Conservation (phyloP, 805 yeast species). For the Candida glaebosa region DNA sequence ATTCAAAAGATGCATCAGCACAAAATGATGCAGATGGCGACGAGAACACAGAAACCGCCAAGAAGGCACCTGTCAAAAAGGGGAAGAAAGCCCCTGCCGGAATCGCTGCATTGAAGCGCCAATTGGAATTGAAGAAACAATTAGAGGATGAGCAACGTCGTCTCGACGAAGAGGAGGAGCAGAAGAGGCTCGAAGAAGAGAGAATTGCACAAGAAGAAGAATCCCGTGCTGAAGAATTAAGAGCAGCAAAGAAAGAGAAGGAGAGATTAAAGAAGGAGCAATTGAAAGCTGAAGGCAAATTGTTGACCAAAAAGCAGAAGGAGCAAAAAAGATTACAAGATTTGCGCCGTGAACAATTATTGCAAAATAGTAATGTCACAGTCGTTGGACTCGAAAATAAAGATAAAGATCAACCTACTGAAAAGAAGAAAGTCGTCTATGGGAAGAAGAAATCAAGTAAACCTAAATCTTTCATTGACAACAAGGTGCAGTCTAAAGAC, state of each 20-base stretch:
- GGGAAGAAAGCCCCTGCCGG: slow-evolving; percentile 87
- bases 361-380: slow-evolving; percentile 66
- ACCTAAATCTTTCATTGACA: slow-evolving; percentile 35
- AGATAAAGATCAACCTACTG: slow-evolving; percentile 19
- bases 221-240: slow-evolving; percentile 56
- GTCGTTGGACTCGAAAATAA: slow-evolving; percentile 66
- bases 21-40: slow-evolving; percentile 31
- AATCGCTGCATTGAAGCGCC: slow-evolving; percentile 85
- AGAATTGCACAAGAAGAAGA: slow-evolving; percentile 56
- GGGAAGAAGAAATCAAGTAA: slow-evolving; percentile 63
- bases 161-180: slow-evolving; percentile 65
- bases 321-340: slow-evolving; percentile 85
- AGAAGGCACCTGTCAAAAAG: slow-evolving; percentile 44
- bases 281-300: slow-evolving; percentile 94
- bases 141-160: slow-evolving; percentile 79
- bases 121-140: slow-evolving; percentile 83
- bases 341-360: slow-evolving; percentile 81
- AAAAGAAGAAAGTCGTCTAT: slow-evolving; percentile 65
- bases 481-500: slow-evolving; percentile 17
- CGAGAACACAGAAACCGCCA: slow-evolving; percentile 23
- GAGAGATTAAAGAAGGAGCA: slow-evolving; percentile 86
- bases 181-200: slow-evolving; percentile 49
- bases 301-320: slow-evolving; percentile 89
- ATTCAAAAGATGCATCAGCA: slow-evolving; percentile 19
- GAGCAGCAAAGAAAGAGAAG: slow-evolving; percentile 73